Evolutionary conservation across 1,284 basidiomycete genomes (phyloP), one percentile per base, ranked within the genome.

Genomic region (Omphalotus olearius): DNA sequence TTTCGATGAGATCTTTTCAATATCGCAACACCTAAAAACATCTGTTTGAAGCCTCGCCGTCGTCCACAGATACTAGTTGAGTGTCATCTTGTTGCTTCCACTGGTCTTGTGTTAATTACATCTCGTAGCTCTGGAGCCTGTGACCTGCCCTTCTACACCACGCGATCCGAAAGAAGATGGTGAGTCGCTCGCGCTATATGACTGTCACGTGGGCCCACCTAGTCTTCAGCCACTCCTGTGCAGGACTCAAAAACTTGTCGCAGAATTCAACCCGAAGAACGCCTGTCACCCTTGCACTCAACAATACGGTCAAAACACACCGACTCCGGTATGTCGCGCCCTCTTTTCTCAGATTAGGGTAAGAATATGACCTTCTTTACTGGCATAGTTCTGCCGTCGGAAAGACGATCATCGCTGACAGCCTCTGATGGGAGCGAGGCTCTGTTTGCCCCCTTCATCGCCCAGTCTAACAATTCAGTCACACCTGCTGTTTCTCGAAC

Each of bases 401-500:
- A 42, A 35, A 42, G 16, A 11, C 13, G 20, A 9, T 14, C 17
- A 23, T 35, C 47, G 28, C 40, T 40, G 6, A 13, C 35, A 40
- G 10, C 41, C 41, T 43, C 36, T 13, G 30, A 33, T 10, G 30
- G 4, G 30, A 33, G 13, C 30, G 30, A 33, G 13, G 13, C 53
- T 13, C 17, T 38, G 6, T 49, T 46, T 20, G 45, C 30, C 9
- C 35, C 44, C 13, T n/a, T 36, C 23, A 16, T 39, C 37, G 28
- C 37, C 10, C 17, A 30, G 28, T 13, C 47, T n/a, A 42, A 53
- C 28, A 23, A 57, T 26, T 26, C 54, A 48, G 38, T 51, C 30
- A 41, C 52, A 10, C 54, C 53, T 30, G 42, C 59, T 46, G 57
- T 60, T 28, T 62, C 62, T 33, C 63, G 64, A 9, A 46, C 53